Evolutionary conservation across 345 rosid species (phyloP).

Genomic region (Litchi chinensis): DNA sequence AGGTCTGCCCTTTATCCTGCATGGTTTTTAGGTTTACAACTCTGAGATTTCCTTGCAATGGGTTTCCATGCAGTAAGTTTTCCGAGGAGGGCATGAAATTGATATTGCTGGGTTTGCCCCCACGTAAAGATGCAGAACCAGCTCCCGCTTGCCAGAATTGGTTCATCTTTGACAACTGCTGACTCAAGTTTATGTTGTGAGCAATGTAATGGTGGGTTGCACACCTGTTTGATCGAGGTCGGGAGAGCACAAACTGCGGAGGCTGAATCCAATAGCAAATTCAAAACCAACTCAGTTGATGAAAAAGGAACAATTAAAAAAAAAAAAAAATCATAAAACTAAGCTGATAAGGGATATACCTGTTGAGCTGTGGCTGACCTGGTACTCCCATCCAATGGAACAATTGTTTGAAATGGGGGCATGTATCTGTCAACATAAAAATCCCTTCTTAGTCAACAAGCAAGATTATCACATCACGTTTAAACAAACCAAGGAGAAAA

Average conservation of each 20-base stretch:
- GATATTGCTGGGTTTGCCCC: slow-evolving; percentile 34
- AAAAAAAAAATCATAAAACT: background rate
- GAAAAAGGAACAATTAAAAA: background rate
- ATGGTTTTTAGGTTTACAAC: slow-evolving; percentile 34
- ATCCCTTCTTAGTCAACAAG: background rate
- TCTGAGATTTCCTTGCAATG: slow-evolving; percentile 35
- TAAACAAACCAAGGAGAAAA: slow-evolving; percentile 6
- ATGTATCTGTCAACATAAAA: slow-evolving; percentile 35
- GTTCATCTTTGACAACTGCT: slow-evolving; percentile 46
- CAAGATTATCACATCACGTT: background rate
- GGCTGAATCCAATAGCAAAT: slow-evolving; percentile 30
- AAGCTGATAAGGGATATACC: slow-evolving; percentile 30
- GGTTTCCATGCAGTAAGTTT: slow-evolving; percentile 27
- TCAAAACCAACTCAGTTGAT: slow-evolving; percentile 4
- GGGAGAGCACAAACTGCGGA: slow-evolving; percentile 36
- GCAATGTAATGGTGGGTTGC: slow-evolving; percentile 61
- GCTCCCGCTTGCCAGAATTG: slow-evolving; percentile 41
- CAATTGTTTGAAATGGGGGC: slow-evolving; percentile 35
- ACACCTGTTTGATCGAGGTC: slow-evolving; percentile 56
- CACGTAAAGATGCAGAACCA: slow-evolving; percentile 31
- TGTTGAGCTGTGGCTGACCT: slow-evolving; percentile 33
- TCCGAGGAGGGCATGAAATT: slow-evolving; percentile 21
- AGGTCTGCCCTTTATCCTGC: slow-evolving; percentile 34
- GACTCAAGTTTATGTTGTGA: slow-evolving; percentile 51
- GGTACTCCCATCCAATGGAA: slow-evolving; percentile 35